Conservation (phyloP, 1,139 yeast species). For the Yamadazyma trypodendri region DNA sequence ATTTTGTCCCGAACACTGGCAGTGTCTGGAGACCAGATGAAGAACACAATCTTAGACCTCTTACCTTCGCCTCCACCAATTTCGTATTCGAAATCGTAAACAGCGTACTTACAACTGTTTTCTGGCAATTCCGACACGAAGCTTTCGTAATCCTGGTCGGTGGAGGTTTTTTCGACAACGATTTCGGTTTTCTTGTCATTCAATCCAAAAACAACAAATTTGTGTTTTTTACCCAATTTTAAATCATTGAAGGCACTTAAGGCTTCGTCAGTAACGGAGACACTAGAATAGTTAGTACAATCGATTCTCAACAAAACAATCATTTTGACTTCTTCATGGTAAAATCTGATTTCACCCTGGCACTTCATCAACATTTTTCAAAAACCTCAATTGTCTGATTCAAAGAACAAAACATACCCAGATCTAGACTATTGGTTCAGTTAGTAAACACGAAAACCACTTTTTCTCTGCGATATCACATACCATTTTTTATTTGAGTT, state of each 20-base stretch:
- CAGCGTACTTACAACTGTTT: slow-evolving; percentile 93
- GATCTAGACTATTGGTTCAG: slow-evolving; percentile 53
- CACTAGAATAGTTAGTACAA: slow-evolving; percentile 48
- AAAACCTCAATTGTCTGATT: neutral
- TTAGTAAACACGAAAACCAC: slow-evolving; percentile 4
- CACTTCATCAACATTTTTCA: too few relatives aligned
- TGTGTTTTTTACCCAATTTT: slow-evolving; percentile 89
- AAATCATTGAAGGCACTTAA: slow-evolving; percentile 90
- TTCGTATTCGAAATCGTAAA: slow-evolving; percentile 95
- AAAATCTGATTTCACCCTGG: neutral
- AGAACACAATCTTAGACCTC: slow-evolving; percentile 91
- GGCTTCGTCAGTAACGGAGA: slow-evolving; percentile 94
- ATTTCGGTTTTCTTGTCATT: slow-evolving; percentile 87
- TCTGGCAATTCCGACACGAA: slow-evolving; percentile 90
- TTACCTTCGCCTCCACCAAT: slow-evolving; percentile 89
- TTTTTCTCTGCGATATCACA: neutral
- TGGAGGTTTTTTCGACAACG: slow-evolving; percentile 82
- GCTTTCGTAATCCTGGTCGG: slow-evolving; percentile 70
- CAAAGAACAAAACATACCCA: slow-evolving; percentile 46
- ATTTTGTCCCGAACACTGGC: slow-evolving; percentile 94
- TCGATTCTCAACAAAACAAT: neutral
- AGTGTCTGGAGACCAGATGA: slow-evolving; percentile 97
- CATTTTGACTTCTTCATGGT: too few relatives aligned
- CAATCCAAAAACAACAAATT: slow-evolving; percentile 76
- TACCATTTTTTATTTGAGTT: slow-evolving; percentile 8